Percentiles rank a stretch among this genome's conserved stretches.
These are phyloP conservation scores for Karstenula rhodostoma DNA, from an alignment of 2,329 filamentous ascomycete genomes.

Conservation along the genomic window DNA sequence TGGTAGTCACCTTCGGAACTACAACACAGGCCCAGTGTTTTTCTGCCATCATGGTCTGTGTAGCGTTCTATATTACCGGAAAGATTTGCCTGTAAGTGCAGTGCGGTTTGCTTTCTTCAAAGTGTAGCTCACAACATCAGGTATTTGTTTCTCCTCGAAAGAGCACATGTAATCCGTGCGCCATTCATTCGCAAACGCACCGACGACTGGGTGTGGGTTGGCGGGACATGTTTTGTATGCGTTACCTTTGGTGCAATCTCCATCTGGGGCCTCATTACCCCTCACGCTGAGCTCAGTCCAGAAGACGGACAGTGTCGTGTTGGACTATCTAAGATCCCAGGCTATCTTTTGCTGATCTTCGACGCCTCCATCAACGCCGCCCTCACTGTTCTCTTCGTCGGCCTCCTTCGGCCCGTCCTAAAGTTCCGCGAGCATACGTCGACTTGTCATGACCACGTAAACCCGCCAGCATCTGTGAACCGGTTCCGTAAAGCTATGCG, in stretches of 20 bases:
- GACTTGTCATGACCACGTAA: background rate
- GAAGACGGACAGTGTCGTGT: slow-evolving; percentile 7
- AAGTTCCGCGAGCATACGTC: background rate
- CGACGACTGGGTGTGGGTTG: slow-evolving; percentile 6
- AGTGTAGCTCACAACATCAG: background rate
- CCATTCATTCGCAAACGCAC: slow-evolving; percentile 6
- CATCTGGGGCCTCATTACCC: background rate
- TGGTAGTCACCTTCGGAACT: background rate
- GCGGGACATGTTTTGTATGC: background rate
- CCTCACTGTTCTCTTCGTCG: background rate
- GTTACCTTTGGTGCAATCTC: slow-evolving; percentile 2
- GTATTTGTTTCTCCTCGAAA: slow-evolving; percentile 8
- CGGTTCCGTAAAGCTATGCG: background rate
- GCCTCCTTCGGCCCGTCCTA: background rate
- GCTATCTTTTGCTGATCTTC: background rate
- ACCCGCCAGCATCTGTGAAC: background rate
- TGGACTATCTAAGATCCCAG: background rate
- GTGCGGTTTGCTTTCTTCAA: no score
- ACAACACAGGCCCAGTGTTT: slow-evolving; percentile 10
- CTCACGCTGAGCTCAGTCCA: slow-evolving; percentile 1
- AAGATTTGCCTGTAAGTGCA: slow-evolving; percentile 5
- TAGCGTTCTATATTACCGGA: background rate
- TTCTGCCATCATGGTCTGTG: slow-evolving; percentile 6
- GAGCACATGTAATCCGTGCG: slow-evolving; percentile 1
- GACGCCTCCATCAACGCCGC: slow-evolving; percentile 2